A percentile compares a stretch with the other conserved stretches of the same genome.
phyloP scores from a whole-genome alignment of 495 filamentous ascomycete genomes.

The Symbiotaphrina buchneri region DNA sequence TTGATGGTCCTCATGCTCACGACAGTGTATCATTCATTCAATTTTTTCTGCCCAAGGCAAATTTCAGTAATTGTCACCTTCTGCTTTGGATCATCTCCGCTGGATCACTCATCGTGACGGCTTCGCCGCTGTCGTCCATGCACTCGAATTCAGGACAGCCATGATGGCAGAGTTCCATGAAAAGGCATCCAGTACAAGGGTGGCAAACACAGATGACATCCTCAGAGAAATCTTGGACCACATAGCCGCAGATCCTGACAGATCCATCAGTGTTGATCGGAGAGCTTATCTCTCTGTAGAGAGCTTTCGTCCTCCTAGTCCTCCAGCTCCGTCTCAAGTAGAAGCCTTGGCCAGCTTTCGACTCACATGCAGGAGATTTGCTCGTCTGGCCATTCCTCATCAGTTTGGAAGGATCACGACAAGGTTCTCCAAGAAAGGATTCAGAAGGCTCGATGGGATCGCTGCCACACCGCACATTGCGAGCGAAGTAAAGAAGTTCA shows the following conservation, averaged over 20 bases:
- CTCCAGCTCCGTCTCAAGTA: slow-evolving; percentile 17
- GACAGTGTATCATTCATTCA: no score
- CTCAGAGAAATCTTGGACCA: slow-evolving; percentile 32
- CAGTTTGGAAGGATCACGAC: slow-evolving; percentile 35
- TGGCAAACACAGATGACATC: slow-evolving; percentile 40
- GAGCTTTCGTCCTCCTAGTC: slow-evolving; percentile 22
- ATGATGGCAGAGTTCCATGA: no score
- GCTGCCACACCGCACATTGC: slow-evolving; percentile 24
- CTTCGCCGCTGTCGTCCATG: no score
- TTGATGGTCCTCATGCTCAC: no score
- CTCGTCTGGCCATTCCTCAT: slow-evolving; percentile 32
- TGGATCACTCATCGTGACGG: no score
- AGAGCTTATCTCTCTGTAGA: slow-evolving; percentile 29
- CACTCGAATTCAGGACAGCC: no score
- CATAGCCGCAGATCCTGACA: slow-evolving; percentile 23
- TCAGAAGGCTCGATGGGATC: slow-evolving; percentile 29
- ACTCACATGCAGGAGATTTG: slow-evolving; percentile 36
- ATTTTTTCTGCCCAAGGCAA: no score
- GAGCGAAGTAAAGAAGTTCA: slow-evolving; percentile 40
- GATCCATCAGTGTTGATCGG: slow-evolving; percentile 20
- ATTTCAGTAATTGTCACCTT: no score
- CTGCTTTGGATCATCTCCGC: no score
- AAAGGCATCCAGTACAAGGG: no score
- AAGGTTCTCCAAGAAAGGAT: slow-evolving; percentile 34
- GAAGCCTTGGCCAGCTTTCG: slow-evolving; percentile 26